Conservation (phyloP, 2,329 filamentous ascomycete genomes). For the Ceratocystis alfenasii region DNA sequence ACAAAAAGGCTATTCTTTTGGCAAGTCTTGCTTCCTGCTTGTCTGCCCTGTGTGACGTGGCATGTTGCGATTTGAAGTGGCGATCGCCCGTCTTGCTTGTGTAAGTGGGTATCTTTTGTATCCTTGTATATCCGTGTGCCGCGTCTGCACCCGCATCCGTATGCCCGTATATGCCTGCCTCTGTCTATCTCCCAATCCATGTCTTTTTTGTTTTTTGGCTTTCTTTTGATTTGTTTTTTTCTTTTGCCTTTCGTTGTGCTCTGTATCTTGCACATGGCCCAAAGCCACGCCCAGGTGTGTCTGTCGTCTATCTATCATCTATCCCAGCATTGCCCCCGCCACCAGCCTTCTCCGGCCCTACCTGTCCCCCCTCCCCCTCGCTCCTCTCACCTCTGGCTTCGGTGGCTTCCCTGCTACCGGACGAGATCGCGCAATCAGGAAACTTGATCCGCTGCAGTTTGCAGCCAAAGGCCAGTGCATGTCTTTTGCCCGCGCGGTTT, state of each 20-base stretch:
- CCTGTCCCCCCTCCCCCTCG: background rate
- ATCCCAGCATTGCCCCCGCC: background rate
- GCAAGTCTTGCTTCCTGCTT: background rate
- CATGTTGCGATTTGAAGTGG: conserved; percentile 16
- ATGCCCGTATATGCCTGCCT: background rate
- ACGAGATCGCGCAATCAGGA: background rate
- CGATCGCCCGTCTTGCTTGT: conserved; percentile 16
- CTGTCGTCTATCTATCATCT: background rate
- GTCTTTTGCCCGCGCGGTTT: background rate
- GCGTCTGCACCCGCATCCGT: background rate
- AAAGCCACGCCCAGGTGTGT: background rate
- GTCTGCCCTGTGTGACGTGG: background rate
- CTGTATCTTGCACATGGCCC: background rate
- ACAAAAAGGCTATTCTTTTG: background rate
- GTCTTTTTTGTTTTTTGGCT: too few species aligned
- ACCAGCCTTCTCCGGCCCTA: background rate
- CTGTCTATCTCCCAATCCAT: background rate
- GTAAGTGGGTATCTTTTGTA: background rate
- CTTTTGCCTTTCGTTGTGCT: too few species aligned
- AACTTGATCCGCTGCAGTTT: background rate
- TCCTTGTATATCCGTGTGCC: background rate
- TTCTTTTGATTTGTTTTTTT: background rate
- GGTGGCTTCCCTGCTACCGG: background rate
- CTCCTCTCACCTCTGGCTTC: background rate
- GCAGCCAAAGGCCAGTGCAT: background rate